These are phyloP conservation scores for Rhexocercosporidium sp. DNA, from an alignment of 2,329 filamentous ascomycete species.

Conservation along the genomic window DNA sequence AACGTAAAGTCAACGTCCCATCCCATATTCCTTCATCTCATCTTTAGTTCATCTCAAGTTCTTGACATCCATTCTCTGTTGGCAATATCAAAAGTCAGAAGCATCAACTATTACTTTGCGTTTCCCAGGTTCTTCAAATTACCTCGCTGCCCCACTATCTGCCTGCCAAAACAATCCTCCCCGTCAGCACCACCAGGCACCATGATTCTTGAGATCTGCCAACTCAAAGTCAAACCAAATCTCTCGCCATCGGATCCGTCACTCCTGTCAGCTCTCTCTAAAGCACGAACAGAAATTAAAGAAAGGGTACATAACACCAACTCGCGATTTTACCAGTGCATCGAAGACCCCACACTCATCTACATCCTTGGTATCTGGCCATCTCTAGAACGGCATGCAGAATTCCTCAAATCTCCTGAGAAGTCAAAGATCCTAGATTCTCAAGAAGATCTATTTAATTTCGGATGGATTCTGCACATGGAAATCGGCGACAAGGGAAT, in stretches of 20 bases:
- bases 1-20: constrained; percentile 2
- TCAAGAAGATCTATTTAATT: constrained; percentile 25
- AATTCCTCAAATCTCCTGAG: constrained; percentile 21
- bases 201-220: constrained; percentile 30
- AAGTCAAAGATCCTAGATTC: constrained; percentile 25
- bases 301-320: constrained; percentile 23
- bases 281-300: constrained; percentile 18
- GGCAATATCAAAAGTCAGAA: no score
- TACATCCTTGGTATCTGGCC: constrained; percentile 32
- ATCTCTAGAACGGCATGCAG: constrained; percentile 18
- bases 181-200: no score
- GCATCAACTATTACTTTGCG: neutral
- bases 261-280: constrained; percentile 19
- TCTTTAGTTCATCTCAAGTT: neutral
- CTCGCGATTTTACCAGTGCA: constrained; percentile 28
- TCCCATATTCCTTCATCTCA: neutral
- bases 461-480: constrained; percentile 27
- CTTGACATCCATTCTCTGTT: neutral
- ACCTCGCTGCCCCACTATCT: neutral
- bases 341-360: constrained; percentile 26
- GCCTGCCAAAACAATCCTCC: neutral
- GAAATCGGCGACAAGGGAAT: constrained; percentile 11
- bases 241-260: constrained; percentile 17
- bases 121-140: neutral
- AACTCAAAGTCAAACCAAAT: constrained; percentile 22